Evolutionary conservation across 2,329 filamentous ascomycete species (phyloP), one percentile per base, ranked within the genome.

Genomic region (Penicillium sp.): DNA sequence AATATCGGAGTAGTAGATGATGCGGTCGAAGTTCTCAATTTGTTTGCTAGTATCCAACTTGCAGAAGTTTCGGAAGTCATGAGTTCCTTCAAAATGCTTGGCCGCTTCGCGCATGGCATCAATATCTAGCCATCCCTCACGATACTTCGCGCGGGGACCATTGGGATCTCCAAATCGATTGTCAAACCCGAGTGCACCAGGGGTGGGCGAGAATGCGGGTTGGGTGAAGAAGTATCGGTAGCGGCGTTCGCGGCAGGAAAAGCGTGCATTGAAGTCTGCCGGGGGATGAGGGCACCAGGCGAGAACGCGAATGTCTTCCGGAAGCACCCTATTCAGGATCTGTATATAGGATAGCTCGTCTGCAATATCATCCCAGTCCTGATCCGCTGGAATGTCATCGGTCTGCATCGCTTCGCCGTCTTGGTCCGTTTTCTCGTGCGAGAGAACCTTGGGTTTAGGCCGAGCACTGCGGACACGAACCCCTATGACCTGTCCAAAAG

Each of bases 191-290:
- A 74, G 45, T 13, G 71, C 57, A 1, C 72, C 67, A 0, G 82
- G 79, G 3, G 77, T 71, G 0, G 87, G 87, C 2, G 79, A 70
- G 57, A 87, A 95, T 1, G 84, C 85, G 0, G 92, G 92, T 60
- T 95, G 87, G 0, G 92, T 96, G 70, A 98, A 98, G 71, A 95
- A 96, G 67, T 98, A 98, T 41, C 86, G 81, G 69, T 98, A 98
- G 50, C 85, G 82, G 14, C 92, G 77, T 66, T 95, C 88, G 45
- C 83, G 79, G 66, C 92, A 98, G 37, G 85, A 88, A 73, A 95
- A 95, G 27, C 92, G 81, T 3, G 92, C 92, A 22, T 85, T 88
- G 64, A 98, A 98, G 44, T 77, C 77, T 6, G 75, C 66, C 0
- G 89, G 86, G 11, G 84, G 85, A 18, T 78, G 72, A 0, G 90